A percentile compares a stretch with the other conserved stretches of the same genome.
Conservation (phyloP, 2,329 filamentous ascomycete genomes). For the Aspergillus quadrilineatus region DNA sequence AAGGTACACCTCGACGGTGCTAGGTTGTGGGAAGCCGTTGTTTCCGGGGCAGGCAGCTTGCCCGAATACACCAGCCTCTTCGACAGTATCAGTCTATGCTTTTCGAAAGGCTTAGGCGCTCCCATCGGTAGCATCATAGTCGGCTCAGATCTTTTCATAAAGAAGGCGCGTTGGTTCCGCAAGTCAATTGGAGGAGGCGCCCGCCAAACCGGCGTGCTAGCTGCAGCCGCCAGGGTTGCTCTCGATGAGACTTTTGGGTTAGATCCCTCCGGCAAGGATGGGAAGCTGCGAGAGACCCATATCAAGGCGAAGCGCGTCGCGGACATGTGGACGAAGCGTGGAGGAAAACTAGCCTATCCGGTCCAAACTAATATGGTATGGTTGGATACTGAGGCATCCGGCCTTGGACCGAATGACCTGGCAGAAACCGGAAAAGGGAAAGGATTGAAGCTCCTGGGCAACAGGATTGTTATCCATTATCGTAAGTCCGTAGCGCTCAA, state of each 20-base stretch:
- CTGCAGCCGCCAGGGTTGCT: conserved; percentile 24
- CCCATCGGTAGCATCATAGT: conserved; percentile 34
- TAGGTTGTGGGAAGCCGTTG: conserved; percentile 30
- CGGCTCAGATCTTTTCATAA: conserved; percentile 26
- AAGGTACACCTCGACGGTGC: conserved; percentile 35
- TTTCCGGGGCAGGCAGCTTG: conserved; percentile 24
- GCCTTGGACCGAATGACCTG: not conserved
- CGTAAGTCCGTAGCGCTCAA: not conserved
- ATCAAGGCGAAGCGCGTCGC: conserved; percentile 23
- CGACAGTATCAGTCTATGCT: conserved; percentile 33
- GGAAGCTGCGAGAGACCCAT: conserved; percentile 25
- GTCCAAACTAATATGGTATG: conserved; percentile 7
- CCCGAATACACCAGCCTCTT: conserved; percentile 33
- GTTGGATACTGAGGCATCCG: not conserved
- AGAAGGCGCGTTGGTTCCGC: conserved; percentile 30
- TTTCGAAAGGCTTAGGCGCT: conserved; percentile 35
- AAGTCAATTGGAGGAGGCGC: conserved; percentile 35
- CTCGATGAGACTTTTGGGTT: conserved; percentile 23
- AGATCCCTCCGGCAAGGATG: too few relatives aligned
- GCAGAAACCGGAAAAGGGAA: not conserved
- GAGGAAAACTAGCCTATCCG: not conserved
- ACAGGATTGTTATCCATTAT: conserved; percentile 1
- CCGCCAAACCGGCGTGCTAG: conserved; percentile 27
- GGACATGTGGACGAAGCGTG: not conserved
- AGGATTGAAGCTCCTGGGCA: not conserved